Evolutionary conservation across 768 basidiomycete genomes (phyloP), one percentile per base, ranked within the genome.

Genomic region (Pholiota microspora): DNA sequence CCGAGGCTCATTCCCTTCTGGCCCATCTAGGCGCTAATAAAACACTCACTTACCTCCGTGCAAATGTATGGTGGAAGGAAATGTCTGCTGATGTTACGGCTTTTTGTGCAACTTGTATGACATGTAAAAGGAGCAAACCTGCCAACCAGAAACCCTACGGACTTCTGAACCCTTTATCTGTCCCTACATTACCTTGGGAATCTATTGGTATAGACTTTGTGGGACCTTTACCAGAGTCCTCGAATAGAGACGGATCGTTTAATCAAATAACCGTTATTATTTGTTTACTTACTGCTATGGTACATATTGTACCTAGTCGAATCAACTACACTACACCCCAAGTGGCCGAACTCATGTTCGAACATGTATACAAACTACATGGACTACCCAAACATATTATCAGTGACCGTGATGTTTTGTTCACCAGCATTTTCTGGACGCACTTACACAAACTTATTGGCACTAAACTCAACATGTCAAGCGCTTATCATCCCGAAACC

Each of bases 41-140:
- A 51, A 77, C 74, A 0, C 13, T 75, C 0, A 31, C 53, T 1
- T 72, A 70, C 28, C 59, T 77, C 0, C 38, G 63, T 4, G 65
- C 73, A 21, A 54, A 71, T 6, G 68, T 75, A 0, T 77, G 75
- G 74, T 76, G 76, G 76, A 69, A 69, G n/a, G 51, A 62, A 0
- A 70, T 77, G 50, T 63, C 58, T 0, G 4, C 28, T 0, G 72
- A 77, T 25, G 56, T 68, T 0, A 46, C 63, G 4, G 50, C 56
- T 0, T 75, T 45, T 35, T 73, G 73, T 60, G 60, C 65, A 54
- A 16, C 73, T 49, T 62, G 66, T 13, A 42, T 40, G 0, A 63
- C 57, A 0, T 68, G 68, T 24, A 55, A 59, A n/a, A 21, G 34
- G 16, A 62, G 59, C n/a, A 70, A 69, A 35, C 60, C 59, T 0